Evolutionary conservation across 1,284 basidiomycete species (phyloP).

Genomic region (Porogramme epimiltina): DNA sequence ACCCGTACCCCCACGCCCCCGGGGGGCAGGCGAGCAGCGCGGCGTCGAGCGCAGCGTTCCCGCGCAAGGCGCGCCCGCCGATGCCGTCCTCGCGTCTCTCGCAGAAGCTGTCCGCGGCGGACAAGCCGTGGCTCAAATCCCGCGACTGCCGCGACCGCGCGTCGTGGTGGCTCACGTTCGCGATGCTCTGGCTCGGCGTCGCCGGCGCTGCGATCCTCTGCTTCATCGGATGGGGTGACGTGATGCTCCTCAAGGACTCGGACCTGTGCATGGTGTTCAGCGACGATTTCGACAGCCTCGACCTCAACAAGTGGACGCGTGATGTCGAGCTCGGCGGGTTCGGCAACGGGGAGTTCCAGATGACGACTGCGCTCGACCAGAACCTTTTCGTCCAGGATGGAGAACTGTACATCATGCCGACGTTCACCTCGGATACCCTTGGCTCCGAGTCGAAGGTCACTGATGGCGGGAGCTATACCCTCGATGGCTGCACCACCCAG

Average conservation of each 20-base stretch:
- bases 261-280: conserved; percentile 69
- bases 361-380: conserved; percentile 63
- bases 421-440: conserved; percentile 71
- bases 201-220: conserved; percentile 47
- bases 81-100: conserved; percentile 49
- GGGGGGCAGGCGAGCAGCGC: conserved; percentile 26
- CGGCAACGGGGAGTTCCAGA: conserved; percentile 82
- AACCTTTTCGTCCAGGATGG: conserved; percentile 75
- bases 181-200: conserved; percentile 46
- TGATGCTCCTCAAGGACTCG: conserved; percentile 35
- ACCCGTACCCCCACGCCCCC: conserved; percentile 35
- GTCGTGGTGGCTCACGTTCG: conserved; percentile 60
- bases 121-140: conserved; percentile 65
- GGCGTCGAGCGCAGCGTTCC: conserved; percentile 36
- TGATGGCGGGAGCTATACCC: conserved; percentile 65
- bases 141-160: conserved; percentile 52
- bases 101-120: conserved; percentile 47
- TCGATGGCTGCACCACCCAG: conserved; percentile 63
- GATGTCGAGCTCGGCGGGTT: conserved; percentile 79
- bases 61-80: conserved; percentile 43
- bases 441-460: conserved; percentile 52
- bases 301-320: conserved; percentile 58
- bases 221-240: conserved; percentile 48
- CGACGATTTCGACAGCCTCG: conserved; percentile 64
- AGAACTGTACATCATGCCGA: conserved; percentile 79